A percentile compares a stretch with the other conserved stretches of the same genome.
phyloP scores from a whole-genome alignment of 192 early-diverging fungal genomes.

The Helicostylum pulchrum region DNA sequence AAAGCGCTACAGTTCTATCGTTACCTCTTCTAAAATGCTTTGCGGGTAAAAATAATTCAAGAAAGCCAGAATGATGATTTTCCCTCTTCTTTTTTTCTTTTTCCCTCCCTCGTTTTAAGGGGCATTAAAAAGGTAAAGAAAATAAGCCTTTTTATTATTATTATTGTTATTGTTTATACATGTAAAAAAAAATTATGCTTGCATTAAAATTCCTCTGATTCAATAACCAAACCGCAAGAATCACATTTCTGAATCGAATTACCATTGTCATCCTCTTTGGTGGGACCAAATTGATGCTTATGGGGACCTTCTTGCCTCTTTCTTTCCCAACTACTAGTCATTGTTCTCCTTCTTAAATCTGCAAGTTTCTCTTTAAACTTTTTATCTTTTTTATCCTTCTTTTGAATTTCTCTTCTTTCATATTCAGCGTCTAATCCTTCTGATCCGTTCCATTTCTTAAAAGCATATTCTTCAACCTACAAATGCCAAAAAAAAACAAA shows the following conservation, averaged over 20 bases:
- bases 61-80: too few species aligned
- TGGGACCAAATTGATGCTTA: conserved; percentile 68
- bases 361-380: conserved; percentile 77
- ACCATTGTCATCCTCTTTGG: conserved; percentile 47
- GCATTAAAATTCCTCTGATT: conserved; percentile 64
- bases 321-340: conserved; percentile 69
- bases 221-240: conserved; percentile 63
- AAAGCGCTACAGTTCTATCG: too few species aligned
- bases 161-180: too few species aligned
- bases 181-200: too few species aligned
- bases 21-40: too few species aligned
- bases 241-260: conserved; percentile 56
- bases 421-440: conserved; percentile 88
- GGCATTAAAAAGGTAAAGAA: too few species aligned
- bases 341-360: conserved; percentile 75
- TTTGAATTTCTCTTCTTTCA: conserved; percentile 72
- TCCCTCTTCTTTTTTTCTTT: too few species aligned
- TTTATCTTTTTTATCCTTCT: conserved; percentile 77
- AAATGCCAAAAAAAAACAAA: not conserved
- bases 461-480: conserved; percentile 88
- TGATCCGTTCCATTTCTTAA: conserved; percentile 87
- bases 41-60: too few species aligned
- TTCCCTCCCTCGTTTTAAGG: too few species aligned
- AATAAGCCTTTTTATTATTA: too few species aligned
- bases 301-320: conserved; percentile 62